These are phyloP conservation scores for Tricholoma matsutake DNA, from an alignment of 768 basidiomycete species.

Conservation along the genomic window DNA sequence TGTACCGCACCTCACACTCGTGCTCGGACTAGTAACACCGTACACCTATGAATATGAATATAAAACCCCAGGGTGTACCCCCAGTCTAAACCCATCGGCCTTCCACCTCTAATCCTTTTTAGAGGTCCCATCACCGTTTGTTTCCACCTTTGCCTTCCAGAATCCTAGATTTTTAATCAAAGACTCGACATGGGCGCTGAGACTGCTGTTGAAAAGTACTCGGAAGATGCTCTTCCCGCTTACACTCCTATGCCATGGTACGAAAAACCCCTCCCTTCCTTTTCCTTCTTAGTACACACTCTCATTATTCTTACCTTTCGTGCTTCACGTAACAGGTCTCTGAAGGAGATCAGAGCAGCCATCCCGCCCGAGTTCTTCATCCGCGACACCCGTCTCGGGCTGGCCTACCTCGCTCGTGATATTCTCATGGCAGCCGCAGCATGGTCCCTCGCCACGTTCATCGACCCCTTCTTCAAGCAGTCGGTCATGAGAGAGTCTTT, in stretches of 20 bases:
- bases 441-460: conserved; percentile 41
- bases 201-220: conserved; percentile 22
- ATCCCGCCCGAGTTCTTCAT: conserved; percentile 46
- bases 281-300: neutral
- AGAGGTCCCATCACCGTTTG: neutral
- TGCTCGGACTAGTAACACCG: neutral
- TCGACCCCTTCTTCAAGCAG: conserved; percentile 40
- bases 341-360: conserved; percentile 48
- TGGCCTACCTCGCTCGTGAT: conserved; percentile 46
- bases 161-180: neutral
- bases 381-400: conserved; percentile 38
- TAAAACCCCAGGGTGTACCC: neutral
- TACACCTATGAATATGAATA: neutral
- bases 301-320: neutral
- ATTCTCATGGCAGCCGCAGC: conserved; percentile 37
- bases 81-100: neutral
- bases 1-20: neutral
- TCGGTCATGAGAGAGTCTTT: conserved; percentile 19
- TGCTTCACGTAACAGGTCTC: conserved; percentile 29
- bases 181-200: conserved; percentile 12
- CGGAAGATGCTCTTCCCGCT: conserved; percentile 38
- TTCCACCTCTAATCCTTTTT: neutral
- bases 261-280: conserved; percentile 5
- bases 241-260: conserved; percentile 49
- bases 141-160: neutral